Evolutionary conservation across 306 rosid species (phyloP), one percentile per base, ranked within the genome.

Genomic region (Begonia loranthoides): DNA sequence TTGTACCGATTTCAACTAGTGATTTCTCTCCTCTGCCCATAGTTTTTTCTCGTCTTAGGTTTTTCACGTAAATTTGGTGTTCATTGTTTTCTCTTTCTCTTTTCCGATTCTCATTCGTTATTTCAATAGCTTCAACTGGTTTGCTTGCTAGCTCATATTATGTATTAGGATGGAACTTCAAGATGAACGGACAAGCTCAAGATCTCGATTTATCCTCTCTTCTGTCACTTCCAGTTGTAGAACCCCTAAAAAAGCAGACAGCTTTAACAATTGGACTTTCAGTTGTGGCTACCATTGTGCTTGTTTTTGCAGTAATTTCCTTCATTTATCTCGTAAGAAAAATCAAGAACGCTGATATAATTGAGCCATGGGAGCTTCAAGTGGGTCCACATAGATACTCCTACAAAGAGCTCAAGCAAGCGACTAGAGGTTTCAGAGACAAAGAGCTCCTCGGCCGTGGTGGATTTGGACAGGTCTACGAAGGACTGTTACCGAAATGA

Each of bases 71-170:
- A n/a, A n/a, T n/a, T n/a, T n/a, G n/a, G n/a, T n/a, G n/a, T n/a
- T n/a, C n/a, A n/a, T n/a, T n/a, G n/a, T n/a, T n/a, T n/a, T n/a
- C n/a, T n/a, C n/a, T n/a, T n/a, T n/a, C n/a, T n/a, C n/a, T n/a
- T n/a, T n/a, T n/a, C n/a, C n/a, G n/a, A n/a, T n/a, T n/a, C n/a
- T n/a, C n/a, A n/a, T n/a, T n/a, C n/a, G n/a, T n/a, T n/a, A n/a
- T n/a, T n/a, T n/a, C n/a, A n/a, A n/a, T n/a, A n/a, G 87, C 94
- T 17, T 83, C 96, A 4, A 87, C 94, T 2, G 96, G 94, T 45
- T 65, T 83, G 56, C 94, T 87, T 28, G 96, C 96, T 12, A 87
- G 96, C 62, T 87, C 94, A n/a, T 90, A 87, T 62, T 83, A 76
- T 57, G 9, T 87, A 3, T 55, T 80, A 61, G 96, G 96, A n/a